Evolutionary conservation across 2,329 filamentous ascomycete genomes (phyloP), one percentile per base, ranked within the genome.

Genomic region (Plectosphaerella cucumerina): DNA sequence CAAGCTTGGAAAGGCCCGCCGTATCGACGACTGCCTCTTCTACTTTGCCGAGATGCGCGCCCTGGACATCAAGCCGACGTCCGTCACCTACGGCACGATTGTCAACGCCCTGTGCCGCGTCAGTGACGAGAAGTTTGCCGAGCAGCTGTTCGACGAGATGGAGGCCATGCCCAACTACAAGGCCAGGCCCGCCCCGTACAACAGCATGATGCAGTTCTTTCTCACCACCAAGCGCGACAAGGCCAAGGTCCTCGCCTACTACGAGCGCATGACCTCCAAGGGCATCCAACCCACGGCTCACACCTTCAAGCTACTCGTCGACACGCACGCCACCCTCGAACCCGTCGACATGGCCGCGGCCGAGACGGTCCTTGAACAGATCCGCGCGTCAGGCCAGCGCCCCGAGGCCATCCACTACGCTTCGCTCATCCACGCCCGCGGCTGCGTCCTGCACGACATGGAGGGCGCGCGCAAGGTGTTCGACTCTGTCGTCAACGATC

Each of bases 201-300:
- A 99, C 77, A 96, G 90, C 71, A 89, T 99, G 85, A 99, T 99
- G 84, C 94, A 99, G 68, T 97, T 96, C 75, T 99, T 97, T 82
- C 78, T 97, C 59, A 96, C 90, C 51, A 97, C 93, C 50, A 97
- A 97, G 82, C 90, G 91, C 49, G 93, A 99, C 69, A 93, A 94
- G 73, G 75, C 79, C 68, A 97, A 97, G 82, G 93, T 97, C 5
- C 79, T 99, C 21, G 80, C 86, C 31, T 99, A 97, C 78, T 97
- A 96, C 66, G 87, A 96, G 70, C 89, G 93, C 56, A 97, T 99
- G 94, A 84, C 87, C 66, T 79, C 83, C 20, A 89, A 87, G 73
- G 84, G 86, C 51, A 99, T 99, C 65, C 77, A 88, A 53, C 93
- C 94, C 2, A 97, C 94, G 1, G 88, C 90, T 55, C 94, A 99